Base-by-base conservation (phyloP, 2,329 filamentous ascomycete genomes). In the Cladosporium velox region DNA sequence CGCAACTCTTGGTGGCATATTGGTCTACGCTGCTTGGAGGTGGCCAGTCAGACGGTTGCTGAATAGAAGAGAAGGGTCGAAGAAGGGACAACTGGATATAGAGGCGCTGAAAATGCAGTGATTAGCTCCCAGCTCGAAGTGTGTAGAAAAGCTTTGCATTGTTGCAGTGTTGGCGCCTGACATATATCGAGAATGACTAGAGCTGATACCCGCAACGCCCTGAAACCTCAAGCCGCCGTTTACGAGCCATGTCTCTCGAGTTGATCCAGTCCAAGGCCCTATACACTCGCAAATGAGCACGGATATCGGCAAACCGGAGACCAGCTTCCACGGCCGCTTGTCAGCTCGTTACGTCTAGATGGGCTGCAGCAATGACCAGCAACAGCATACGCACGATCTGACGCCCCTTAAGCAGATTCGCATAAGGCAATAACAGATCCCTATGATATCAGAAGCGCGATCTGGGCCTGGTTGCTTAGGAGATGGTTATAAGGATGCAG, bases 251-350 rank as follows among this genome's bases (percentile, higher is more conserved):
- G 38, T 44, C n/a, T 21, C 38, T 44, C 15, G 4, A n/a, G 3
- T 8, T 6, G 41, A 21, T 10, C 18, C 38, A 44, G 18, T 44
- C 38, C 18, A n/a, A n/a, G 38, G 38, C 6, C 6, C 6, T n/a
- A 44, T 44, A n/a, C 10, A n/a, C 41, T 21, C 41, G 10, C 8
- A 12, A 21, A 21, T 11, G 10, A 47, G 55, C 55, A 58, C 55
- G 32, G 55, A 58, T 58, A 18, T 10, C 34, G 55, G 55, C 55
- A 58, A 10, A n/a, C 12, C 55, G 55, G 55, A 41, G 30, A 21
- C 55, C 24, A 41, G 34, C 55, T 58, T 58, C 55, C 55, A 58
- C 55, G 34, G 55, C 32, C 21, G 55, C 55, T 58, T 38, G 34
- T 28, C 26, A 15, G 15, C 32, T 41, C n/a, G 55, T 58, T 55